Base-by-base conservation (phyloP, 306 rosid genomes). In the Corylus americana region DNA sequence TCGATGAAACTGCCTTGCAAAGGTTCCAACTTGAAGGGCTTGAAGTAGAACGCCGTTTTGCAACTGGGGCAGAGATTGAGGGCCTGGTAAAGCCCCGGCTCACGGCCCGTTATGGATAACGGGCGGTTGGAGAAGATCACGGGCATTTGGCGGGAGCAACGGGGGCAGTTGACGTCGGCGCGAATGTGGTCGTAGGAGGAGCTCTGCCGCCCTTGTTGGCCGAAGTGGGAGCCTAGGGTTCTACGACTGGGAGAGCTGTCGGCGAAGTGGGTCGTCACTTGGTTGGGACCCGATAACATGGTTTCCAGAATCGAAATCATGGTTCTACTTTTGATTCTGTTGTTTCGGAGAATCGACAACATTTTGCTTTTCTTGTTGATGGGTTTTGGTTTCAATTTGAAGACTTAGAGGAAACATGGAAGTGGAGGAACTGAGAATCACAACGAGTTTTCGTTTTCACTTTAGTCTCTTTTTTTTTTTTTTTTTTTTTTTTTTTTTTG, bases 61-160 rank as follows among this genome's bases (percentile, higher is more conserved):
- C 95, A 91, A 66, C 55, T 73, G 17, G 90, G 83, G 74, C 95
- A 91, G 35, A 91, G 87, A 59, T 91, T 91, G 45, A 91, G 81
- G 11, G 95, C 91, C 79, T 91, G 95, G 73, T 78, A 91, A 2
- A 91, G 54, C 13, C 94, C 92, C 1, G 74, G 54, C 73, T 86
- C 88, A 13, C 82, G 78, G 4, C 42, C 85, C 25, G 90, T 80
- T 42, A 91, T 89, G 55, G 95, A 89, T 2, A 91, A 80, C 29
- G 91, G 95, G 11, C 95, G 79, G 83, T 88, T 91, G 16, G 95
- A 89, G 85, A 91, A 91, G 8, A 86, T n/a, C n/a, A 91, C 80
- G 18, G 87, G 64, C 91, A 91, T 91, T 18, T 67, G 75, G 8
- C 55, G 61, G 3, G 90, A 78, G 81, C 95, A 91, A 14, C 92